Evolutionary conservation across 805 yeast genomes (phyloP).

Genomic region (Ogataea glucozyma): DNA sequence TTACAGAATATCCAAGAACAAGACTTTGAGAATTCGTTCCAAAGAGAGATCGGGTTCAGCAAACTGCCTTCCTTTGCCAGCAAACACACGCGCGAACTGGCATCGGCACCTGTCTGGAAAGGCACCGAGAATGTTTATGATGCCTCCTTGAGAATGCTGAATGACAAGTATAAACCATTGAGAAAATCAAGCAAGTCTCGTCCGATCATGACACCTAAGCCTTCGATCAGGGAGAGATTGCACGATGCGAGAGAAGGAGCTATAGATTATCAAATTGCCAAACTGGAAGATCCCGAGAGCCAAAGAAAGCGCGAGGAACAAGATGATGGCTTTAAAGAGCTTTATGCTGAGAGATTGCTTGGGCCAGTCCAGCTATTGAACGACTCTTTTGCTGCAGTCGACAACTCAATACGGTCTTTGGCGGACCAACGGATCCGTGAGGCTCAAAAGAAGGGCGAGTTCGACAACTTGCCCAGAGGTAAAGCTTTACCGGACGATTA

Average conservation of each 20-base stretch:
- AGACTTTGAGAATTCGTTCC: slow-evolving; percentile 40
- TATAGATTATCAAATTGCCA: slow-evolving; percentile 60
- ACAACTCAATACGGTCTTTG: slow-evolving; percentile 58
- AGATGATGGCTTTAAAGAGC: slow-evolving; percentile 55
- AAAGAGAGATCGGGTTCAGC: slow-evolving; percentile 41
- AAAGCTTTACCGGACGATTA: slow-evolving; percentile 47
- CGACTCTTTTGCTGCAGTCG: slow-evolving; percentile 42
- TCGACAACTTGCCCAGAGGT: slow-evolving; percentile 64
- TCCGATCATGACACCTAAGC: slow-evolving; percentile 21
- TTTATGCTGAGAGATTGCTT: slow-evolving; percentile 62
- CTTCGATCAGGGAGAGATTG: slow-evolving; percentile 42
- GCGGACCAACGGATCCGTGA: slow-evolving; percentile 80
- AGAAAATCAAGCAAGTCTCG: slow-evolving; percentile 14
- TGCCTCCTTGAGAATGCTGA: slow-evolving; percentile 53
- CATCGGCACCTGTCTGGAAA: slow-evolving; percentile 56
- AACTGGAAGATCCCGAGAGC: slow-evolving; percentile 33
- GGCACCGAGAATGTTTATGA: slow-evolving; percentile 54
- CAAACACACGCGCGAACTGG: slow-evolving; percentile 47
- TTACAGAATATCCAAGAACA: slow-evolving; percentile 33
- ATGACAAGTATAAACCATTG: slow-evolving; percentile 49
- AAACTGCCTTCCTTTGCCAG: slow-evolving; percentile 47
- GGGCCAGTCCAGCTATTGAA: slow-evolving; percentile 55
- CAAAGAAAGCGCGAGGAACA: slow-evolving; percentile 25
- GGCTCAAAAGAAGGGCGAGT: slow-evolving; percentile 69
- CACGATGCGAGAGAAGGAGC: slow-evolving; percentile 63